These are phyloP conservation scores for Diutina sp. DNA, from an alignment of 1,139 yeast genomes.

Conservation along the genomic window DNA sequence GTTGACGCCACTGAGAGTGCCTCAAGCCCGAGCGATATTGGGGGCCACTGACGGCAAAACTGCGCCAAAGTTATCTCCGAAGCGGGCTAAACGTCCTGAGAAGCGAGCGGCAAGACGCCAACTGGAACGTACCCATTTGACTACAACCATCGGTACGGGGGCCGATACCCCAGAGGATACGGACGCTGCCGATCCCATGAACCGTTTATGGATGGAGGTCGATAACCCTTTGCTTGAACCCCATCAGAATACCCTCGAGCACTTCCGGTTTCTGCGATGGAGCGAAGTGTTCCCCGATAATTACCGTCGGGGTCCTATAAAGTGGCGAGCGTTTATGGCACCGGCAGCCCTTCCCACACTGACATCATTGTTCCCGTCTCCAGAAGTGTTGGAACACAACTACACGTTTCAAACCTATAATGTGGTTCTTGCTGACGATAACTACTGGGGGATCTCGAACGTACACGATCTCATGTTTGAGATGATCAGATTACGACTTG, in stretches of 20 bases:
- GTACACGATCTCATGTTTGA: constrained; percentile 63
- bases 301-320: constrained; percentile 53
- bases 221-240: constrained; percentile 56
- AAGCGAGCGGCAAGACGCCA: not conserved
- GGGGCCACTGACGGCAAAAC: not conserved
- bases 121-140: not conserved
- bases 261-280: constrained; percentile 48
- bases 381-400: constrained; percentile 42
- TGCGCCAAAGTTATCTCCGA: not conserved
- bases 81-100: not conserved
- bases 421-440: constrained; percentile 43
- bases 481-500: constrained; percentile 73
- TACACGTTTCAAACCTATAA: constrained; percentile 57
- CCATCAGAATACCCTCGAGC: constrained; percentile 21
- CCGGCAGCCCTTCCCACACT: constrained; percentile 89
- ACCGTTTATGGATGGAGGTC: constrained; percentile 49
- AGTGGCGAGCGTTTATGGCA: constrained; percentile 86
- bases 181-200: not conserved
- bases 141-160: not conserved
- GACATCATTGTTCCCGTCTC: constrained; percentile 63
- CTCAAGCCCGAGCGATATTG: not conserved
- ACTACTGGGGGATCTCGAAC: constrained; percentile 35
- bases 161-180: not conserved
- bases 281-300: constrained; percentile 71
- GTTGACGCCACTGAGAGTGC: not conserved